Percentiles rank a stretch among this genome's conserved stretches.
Evolutionary conservation across 345 rosid species (phyloP).

Genomic region (Populus ilicifolia): DNA sequence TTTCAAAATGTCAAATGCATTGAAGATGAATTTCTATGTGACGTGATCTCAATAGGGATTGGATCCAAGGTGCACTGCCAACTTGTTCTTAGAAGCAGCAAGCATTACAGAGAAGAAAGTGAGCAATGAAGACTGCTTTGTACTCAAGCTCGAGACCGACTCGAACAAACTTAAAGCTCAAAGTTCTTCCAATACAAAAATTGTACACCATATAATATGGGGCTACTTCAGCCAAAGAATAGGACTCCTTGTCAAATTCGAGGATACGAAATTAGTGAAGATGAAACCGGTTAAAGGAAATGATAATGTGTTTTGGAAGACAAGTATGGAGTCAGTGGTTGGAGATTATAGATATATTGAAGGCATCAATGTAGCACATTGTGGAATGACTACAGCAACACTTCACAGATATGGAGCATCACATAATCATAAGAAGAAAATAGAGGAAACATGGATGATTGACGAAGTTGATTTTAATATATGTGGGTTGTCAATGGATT

Average conservation of each 20-base stretch:
- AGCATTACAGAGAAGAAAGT: slow-evolving; percentile 64
- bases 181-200: slow-evolving; percentile 61
- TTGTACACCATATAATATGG: slow-evolving; percentile 80
- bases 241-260: slow-evolving; percentile 62
- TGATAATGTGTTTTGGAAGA: slow-evolving; percentile 66
- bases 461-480: slow-evolving; percentile 90
- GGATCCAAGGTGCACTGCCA: slow-evolving; percentile 79
- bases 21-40: background rate
- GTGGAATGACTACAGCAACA: slow-evolving; percentile 60
- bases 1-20: background rate
- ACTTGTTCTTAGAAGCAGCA: slow-evolving; percentile 65
- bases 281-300: slow-evolving; percentile 50
- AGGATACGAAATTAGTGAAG: slow-evolving; percentile 66
- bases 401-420: slow-evolving; percentile 61
- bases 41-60: slow-evolving; percentile 46
- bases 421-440: slow-evolving; percentile 58
- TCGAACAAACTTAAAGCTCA: slow-evolving; percentile 50
- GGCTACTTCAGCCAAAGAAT: slow-evolving; percentile 92
- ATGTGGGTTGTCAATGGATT: slow-evolving; percentile 64
- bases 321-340: slow-evolving; percentile 58
- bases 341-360: slow-evolving; percentile 66
- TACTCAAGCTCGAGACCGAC: slow-evolving; percentile 63
- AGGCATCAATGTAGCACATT: slow-evolving; percentile 67
- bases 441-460: slow-evolving; percentile 90
- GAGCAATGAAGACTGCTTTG: slow-evolving; percentile 61